Percentiles rank a stretch among this genome's conserved stretches.
These are phyloP conservation scores for Ceriops zippeliana DNA, from an alignment of 345 rosid species.

Conservation along the genomic window DNA sequence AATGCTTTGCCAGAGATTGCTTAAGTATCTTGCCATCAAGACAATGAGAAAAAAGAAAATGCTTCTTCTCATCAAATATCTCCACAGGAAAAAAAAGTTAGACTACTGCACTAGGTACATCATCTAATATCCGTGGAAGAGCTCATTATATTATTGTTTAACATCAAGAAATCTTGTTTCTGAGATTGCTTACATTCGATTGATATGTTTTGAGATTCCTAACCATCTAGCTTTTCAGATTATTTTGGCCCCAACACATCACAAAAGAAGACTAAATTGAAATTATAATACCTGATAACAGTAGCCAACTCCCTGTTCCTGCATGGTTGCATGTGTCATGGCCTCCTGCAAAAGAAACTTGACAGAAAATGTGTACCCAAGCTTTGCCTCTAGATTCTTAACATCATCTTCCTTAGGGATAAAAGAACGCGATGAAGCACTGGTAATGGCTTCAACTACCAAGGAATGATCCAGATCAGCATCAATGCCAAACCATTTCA, in stretches of 20 bases:
- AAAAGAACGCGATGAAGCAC: constrained; percentile 44
- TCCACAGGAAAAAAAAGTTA: not conserved
- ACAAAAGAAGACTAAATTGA: not conserved
- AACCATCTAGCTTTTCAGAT: not conserved
- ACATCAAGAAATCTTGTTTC: not conserved
- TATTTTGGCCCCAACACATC: not conserved
- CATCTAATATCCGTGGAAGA: not conserved
- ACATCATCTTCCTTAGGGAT: constrained; percentile 46
- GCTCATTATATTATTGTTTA: not conserved
- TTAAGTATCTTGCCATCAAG: not conserved
- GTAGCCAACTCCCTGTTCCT: constrained; percentile 39
- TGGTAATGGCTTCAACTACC: constrained; percentile 43
- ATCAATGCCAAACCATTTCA: constrained; percentile 79
- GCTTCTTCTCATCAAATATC: not conserved
- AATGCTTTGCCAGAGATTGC: not conserved
- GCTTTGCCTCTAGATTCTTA: constrained; percentile 51
- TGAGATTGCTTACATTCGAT: not conserved
- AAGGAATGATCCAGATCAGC: constrained; percentile 44
- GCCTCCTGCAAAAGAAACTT: constrained; percentile 84
- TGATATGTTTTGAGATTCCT: not conserved
- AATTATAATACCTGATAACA: constrained; percentile 60
- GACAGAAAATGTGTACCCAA: constrained; percentile 50
- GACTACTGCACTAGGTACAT: not conserved
- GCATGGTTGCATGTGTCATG: constrained; percentile 59
- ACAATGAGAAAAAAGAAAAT: too few species aligned